A percentile compares a stretch with the other conserved stretches of the same genome.
Evolutionary conservation across 345 rosid genomes (phyloP).

Genomic region (Gossypium australe): DNA sequence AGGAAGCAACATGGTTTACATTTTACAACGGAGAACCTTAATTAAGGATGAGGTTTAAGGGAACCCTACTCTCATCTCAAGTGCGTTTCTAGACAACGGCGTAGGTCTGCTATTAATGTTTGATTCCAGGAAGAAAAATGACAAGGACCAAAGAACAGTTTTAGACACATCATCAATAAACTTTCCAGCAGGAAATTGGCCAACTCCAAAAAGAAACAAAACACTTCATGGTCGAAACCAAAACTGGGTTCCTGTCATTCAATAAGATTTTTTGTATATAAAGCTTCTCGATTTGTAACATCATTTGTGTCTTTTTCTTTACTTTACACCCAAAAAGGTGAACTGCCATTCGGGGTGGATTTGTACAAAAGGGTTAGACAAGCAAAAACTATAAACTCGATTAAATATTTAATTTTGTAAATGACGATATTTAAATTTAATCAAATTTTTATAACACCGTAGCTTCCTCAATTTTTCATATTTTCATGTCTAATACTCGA

Average conservation of each 20-base stretch:
- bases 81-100: not conserved
- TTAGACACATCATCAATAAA: not conserved
- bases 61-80: not conserved
- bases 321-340: not conserved
- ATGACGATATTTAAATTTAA: no score
- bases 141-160: not conserved
- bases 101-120: not conserved
- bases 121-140: not conserved
- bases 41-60: not conserved
- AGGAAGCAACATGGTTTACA: not conserved
- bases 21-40: not conserved
- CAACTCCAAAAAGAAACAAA: not conserved
- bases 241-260: not conserved
- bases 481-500: no score
- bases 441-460: no score
- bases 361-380: not conserved
- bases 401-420: no score
- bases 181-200: not conserved
- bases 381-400: not conserved
- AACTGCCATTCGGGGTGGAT: no score
- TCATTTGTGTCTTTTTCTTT: not conserved
- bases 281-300: not conserved
- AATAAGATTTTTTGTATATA: not conserved
- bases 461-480: no score
- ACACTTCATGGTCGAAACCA: not conserved